Conservation (phyloP, 2,329 filamentous ascomycete genomes). For the Epichloe gansuensis region DNA sequence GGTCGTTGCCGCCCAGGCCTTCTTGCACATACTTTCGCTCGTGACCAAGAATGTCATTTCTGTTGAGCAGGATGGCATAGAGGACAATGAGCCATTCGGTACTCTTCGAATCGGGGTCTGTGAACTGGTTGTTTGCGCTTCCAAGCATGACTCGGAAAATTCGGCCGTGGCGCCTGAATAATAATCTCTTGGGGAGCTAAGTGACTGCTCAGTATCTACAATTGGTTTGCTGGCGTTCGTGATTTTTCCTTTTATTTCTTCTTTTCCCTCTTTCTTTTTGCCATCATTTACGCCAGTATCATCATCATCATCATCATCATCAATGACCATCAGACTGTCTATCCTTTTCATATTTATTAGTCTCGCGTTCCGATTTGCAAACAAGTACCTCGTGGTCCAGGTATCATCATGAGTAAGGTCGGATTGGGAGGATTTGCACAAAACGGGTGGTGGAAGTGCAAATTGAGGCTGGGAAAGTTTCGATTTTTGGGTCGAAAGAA, state of each 20-base stretch:
- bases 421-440: background rate
- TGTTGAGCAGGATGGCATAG: conserved; percentile 45
- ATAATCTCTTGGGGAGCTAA: background rate
- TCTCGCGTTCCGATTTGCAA: too few species aligned
- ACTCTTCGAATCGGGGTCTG: conserved; percentile 19
- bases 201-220: background rate
- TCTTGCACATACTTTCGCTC: conserved; percentile 61
- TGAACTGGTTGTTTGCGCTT: too few species aligned
- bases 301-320: background rate
- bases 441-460: background rate
- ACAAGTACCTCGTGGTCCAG: background rate
- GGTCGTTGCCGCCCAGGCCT: conserved; percentile 60
- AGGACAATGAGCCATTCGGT: conserved; percentile 29
- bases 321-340: background rate
- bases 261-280: background rate
- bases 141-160: too few species aligned
- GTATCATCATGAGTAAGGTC: background rate
- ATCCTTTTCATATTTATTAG: too few species aligned
- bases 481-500: background rate
- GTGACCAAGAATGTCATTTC: conserved; percentile 52
- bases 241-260: background rate
- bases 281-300: background rate
- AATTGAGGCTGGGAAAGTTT: too few species aligned
- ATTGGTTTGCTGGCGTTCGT: background rate
- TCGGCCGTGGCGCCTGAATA: too few species aligned